Conservation (phyloP, 2,329 filamentous ascomycete species). For the Pseudocercospora crystallina region DNA sequence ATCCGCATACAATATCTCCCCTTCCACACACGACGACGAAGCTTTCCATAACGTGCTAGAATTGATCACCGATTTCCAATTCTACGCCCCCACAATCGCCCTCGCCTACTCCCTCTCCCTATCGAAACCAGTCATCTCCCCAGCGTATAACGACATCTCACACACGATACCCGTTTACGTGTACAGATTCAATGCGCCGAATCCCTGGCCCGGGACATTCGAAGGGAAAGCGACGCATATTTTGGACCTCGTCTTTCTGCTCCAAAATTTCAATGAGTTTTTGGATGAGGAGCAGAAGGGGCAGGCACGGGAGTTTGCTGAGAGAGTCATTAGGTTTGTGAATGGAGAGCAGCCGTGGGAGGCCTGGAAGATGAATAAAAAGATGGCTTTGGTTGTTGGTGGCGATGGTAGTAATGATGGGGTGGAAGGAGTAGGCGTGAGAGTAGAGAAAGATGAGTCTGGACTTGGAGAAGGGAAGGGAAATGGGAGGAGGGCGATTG, state of each 20-base stretch:
- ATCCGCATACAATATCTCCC: slow-evolving; percentile 41
- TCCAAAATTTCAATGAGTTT: slow-evolving; percentile 48
- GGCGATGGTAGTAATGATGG: slow-evolving; percentile 6
- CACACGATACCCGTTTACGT: slow-evolving; percentile 33
- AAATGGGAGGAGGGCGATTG: slow-evolving; percentile 25
- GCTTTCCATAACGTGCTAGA: slow-evolving; percentile 44
- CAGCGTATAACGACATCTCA: too few relatives aligned
- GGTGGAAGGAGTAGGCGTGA: neutral
- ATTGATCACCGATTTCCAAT: slow-evolving; percentile 48
- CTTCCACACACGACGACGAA: slow-evolving; percentile 43
- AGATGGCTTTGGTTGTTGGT: slow-evolving; percentile 2
- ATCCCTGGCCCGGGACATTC: slow-evolving; percentile 47
- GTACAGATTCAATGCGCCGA: slow-evolving; percentile 50
- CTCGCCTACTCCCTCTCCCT: slow-evolving; percentile 35
- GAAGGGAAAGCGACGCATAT: slow-evolving; percentile 45
- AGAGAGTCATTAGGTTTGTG: slow-evolving; percentile 41
- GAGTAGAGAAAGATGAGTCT: neutral
- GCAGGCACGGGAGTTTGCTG: slow-evolving; percentile 37
- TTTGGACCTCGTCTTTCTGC: slow-evolving; percentile 47
- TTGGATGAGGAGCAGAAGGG: slow-evolving; percentile 35
- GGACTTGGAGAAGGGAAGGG: neutral
- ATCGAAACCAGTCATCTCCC: too few relatives aligned
- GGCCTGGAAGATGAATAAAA: slow-evolving; percentile 1
- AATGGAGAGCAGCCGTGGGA: slow-evolving; percentile 30
- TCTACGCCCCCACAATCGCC: slow-evolving; percentile 45